phyloP scores from a whole-genome alignment of 2,329 filamentous ascomycete genomes.

The Sarocladiaceae sp. region DNA sequence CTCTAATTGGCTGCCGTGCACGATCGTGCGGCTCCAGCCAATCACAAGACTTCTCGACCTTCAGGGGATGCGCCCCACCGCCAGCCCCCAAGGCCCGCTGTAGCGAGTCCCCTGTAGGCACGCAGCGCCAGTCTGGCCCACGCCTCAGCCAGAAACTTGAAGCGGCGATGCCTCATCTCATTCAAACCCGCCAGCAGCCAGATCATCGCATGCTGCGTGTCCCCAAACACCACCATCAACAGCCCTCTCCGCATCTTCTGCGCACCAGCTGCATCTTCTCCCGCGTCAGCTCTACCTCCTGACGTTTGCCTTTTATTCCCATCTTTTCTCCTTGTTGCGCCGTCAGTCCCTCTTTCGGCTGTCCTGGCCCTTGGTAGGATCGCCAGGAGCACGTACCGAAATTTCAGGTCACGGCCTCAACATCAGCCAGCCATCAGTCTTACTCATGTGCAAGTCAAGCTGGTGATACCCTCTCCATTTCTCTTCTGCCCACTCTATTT shows the following conservation, averaged over 20 bases:
- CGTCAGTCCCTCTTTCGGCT: constrained; percentile 1
- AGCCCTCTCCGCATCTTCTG: constrained; percentile 6
- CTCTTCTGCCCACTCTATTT: neutral
- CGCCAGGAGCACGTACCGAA: constrained; percentile 6
- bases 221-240: constrained; percentile 1
- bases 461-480: neutral
- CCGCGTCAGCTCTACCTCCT: neutral
- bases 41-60: constrained; percentile 3
- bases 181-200: constrained; percentile 4
- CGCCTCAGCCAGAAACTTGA: constrained; percentile 9
- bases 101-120: neutral
- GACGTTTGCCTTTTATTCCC: constrained; percentile 1
- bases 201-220: neutral
- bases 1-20: neutral
- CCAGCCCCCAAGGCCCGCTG: neutral
- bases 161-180: constrained; percentile 9
- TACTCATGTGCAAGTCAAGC: neutral
- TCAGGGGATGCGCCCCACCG: neutral
- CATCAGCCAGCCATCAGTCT: neutral
- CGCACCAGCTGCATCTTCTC: constrained; percentile 7
- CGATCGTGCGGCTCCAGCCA: neutral
- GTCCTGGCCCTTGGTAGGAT: constrained; percentile 6
- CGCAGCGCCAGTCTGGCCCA: too few species aligned
- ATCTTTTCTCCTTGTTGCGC: constrained; percentile 9
- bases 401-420: constrained; percentile 2